Percentiles rank a stretch among this genome's conserved stretches.
phyloP scores from a whole-genome alignment of 768 basidiomycete genomes.

The Holtermanniella nyarrowii region DNA sequence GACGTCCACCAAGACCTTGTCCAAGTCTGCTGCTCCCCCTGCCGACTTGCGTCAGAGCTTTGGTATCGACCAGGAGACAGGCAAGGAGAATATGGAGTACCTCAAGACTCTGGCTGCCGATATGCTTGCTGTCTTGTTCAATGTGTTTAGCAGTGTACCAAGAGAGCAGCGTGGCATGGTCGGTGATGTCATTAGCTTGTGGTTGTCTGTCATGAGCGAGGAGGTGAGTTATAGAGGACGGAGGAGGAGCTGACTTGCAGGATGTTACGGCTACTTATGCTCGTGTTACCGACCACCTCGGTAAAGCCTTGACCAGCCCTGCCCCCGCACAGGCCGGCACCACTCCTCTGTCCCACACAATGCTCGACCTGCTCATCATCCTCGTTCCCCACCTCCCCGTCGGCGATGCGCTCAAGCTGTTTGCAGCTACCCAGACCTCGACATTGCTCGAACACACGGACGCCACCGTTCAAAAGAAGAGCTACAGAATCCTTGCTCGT shows the following conservation, averaged over 20 bases:
- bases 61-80: slow-evolving; percentile 53
- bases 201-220: slow-evolving; percentile 69
- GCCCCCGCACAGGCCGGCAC: slow-evolving; percentile 24
- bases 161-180: slow-evolving; percentile 64
- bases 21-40: slow-evolving; percentile 43
- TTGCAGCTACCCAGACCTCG: slow-evolving; percentile 56
- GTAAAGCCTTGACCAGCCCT: slow-evolving; percentile 15
- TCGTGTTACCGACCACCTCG: slow-evolving; percentile 55
- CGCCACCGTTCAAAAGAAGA: slow-evolving; percentile 87
- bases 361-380: slow-evolving; percentile 70
- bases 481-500: slow-evolving; percentile 75
- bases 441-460: slow-evolving; percentile 66
- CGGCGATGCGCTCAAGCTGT: slow-evolving; percentile 54
- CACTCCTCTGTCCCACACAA: slow-evolving; percentile 48
- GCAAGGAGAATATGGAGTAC: slow-evolving; percentile 57
- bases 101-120: slow-evolving; percentile 70
- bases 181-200: slow-evolving; percentile 78
- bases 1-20: slow-evolving; percentile 59
- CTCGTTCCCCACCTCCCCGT: slow-evolving; percentile 64
- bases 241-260: slow-evolving; percentile 35
- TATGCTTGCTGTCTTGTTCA: slow-evolving; percentile 91
- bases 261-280: slow-evolving; percentile 70
- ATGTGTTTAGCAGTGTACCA: slow-evolving; percentile 82
- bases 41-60: slow-evolving; percentile 43
- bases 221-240: slow-evolving; percentile 44